These are phyloP conservation scores for Vigna mungo DNA, from an alignment of 306 rosid genomes.

Conservation along the genomic window DNA sequence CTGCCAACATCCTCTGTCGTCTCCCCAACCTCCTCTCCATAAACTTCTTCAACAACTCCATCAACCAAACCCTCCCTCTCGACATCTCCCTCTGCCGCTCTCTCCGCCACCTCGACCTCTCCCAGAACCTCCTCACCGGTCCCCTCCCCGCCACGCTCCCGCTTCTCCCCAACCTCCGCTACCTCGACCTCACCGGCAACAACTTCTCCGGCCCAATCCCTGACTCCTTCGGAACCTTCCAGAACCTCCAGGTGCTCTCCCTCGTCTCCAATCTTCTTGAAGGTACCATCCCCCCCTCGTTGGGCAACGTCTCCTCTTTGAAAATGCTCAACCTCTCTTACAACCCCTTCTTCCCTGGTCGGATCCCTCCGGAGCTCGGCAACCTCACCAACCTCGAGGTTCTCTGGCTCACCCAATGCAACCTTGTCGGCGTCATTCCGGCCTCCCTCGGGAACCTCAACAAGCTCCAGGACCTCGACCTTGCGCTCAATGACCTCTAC, in stretches of 20 bases:
- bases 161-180: conserved; percentile 53
- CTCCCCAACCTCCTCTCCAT: conserved; percentile 64
- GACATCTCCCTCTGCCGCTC: conserved; percentile 55
- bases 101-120: conserved; percentile 73
- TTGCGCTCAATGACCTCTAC: conserved; percentile 65
- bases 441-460: conserved; percentile 63
- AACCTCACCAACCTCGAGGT: conserved; percentile 76
- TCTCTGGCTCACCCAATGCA: conserved; percentile 76
- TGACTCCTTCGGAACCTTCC: conserved; percentile 55
- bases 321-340: conserved; percentile 86
- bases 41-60: conserved; percentile 78
- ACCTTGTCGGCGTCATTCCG: conserved; percentile 76
- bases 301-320: conserved; percentile 63
- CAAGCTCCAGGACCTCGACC: conserved; percentile 68
- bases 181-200: conserved; percentile 83
- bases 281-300: conserved; percentile 61
- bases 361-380: conserved; percentile 74
- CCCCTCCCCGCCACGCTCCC: conserved; percentile 62
- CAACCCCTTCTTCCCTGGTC: conserved; percentile 83
- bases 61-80: conserved; percentile 65
- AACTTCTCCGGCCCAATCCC: conserved; percentile 87
- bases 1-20: conserved; percentile 62
- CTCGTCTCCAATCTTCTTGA: conserved; percentile 71
- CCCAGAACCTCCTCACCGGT: conserved; percentile 88
- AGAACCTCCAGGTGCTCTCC: conserved; percentile 69